Conservation (phyloP, 805 yeast species). For the Lipomyces anomalus region DNA sequence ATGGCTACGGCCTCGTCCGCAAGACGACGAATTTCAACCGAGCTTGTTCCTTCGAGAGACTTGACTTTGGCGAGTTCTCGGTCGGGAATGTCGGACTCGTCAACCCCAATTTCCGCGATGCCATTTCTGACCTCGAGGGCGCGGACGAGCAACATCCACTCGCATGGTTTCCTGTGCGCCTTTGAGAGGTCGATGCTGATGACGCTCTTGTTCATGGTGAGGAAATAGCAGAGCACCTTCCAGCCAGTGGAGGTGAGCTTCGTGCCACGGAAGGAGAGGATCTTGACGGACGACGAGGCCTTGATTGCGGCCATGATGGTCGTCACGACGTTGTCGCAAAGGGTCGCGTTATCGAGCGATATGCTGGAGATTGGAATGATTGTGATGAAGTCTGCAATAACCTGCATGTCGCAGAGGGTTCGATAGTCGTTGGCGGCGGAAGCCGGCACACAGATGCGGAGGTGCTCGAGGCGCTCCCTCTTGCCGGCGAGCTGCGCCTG, state of each 20-base stretch:
- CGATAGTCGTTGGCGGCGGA: background rate
- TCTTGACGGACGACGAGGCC: background rate
- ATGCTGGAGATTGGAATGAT: constrained; percentile 10
- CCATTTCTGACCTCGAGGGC: constrained; percentile 10
- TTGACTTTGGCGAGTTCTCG: background rate
- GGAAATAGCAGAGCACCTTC: constrained; percentile 17
- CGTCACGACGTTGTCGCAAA: constrained; percentile 9
- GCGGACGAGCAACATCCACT: constrained; percentile 14
- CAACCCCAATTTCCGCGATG: constrained; percentile 4
- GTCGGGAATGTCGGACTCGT: constrained; percentile 5
- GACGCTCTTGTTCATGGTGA: constrained; percentile 12
- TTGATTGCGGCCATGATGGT: constrained; percentile 11
- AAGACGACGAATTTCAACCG: no score
- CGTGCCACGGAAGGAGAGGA: constrained; percentile 5
- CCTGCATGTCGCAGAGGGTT: constrained; percentile 7
- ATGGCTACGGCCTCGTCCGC: no score
- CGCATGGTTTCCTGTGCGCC: constrained; percentile 8
- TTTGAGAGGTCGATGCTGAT: constrained; percentile 11
- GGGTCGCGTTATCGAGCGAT: constrained; percentile 2
- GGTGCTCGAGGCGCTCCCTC: constrained; percentile 5
- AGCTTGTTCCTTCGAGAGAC: no score
- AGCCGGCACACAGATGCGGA: constrained; percentile 2
- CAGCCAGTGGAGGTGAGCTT: constrained; percentile 9
- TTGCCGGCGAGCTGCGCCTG: constrained; percentile 11
- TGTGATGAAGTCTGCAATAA: constrained; percentile 20